Percentiles rank a stretch among this genome's conserved stretches.
These are phyloP conservation scores for Saccharomycopsis babjevae DNA, from an alignment of 805 yeast species.

Conservation along the genomic window DNA sequence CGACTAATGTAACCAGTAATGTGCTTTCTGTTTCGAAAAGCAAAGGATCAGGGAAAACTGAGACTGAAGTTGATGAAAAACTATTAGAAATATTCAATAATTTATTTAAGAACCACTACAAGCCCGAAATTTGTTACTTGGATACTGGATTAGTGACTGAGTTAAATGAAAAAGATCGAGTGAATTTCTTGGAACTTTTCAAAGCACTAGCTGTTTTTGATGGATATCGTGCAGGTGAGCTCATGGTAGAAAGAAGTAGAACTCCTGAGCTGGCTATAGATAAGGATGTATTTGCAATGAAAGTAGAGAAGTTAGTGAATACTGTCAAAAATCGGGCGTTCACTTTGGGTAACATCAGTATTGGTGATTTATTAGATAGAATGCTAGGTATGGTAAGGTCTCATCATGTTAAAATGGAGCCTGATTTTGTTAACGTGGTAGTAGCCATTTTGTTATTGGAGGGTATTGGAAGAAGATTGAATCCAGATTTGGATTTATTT, in stretches of 20 bases:
- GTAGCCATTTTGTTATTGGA: constrained; percentile 85
- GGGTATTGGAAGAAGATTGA: constrained; percentile 91
- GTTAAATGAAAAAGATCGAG: constrained; percentile 62
- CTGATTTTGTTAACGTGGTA: constrained; percentile 91
- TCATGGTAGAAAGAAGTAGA: constrained; percentile 89
- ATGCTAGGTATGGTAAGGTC: constrained; percentile 83
- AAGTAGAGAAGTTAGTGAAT: constrained; percentile 75
- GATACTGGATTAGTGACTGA: constrained; percentile 95
- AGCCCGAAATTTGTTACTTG: constrained; percentile 79
- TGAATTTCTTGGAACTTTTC: constrained; percentile 82
- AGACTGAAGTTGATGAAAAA: constrained; percentile 21
- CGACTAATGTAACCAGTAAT: constrained; percentile 33
- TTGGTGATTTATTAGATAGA: constrained; percentile 81
- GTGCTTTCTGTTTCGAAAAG: constrained; percentile 18
- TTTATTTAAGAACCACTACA: constrained; percentile 48
- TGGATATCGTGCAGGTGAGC: constrained; percentile 89
- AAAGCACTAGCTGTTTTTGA: constrained; percentile 83
- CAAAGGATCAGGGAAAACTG: constrained; percentile 17
- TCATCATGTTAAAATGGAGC: constrained; percentile 97
- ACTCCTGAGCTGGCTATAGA: constrained; percentile 90
- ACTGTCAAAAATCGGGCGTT: constrained; percentile 81
- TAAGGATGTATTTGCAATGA: constrained; percentile 74
- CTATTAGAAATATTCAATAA: constrained; percentile 39
- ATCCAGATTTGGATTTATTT: constrained; percentile 87
- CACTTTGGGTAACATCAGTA: constrained; percentile 81